These are phyloP conservation scores for Colletotrichum agaves DNA, from an alignment of 2,329 filamentous ascomycete species.

Conservation along the genomic window DNA sequence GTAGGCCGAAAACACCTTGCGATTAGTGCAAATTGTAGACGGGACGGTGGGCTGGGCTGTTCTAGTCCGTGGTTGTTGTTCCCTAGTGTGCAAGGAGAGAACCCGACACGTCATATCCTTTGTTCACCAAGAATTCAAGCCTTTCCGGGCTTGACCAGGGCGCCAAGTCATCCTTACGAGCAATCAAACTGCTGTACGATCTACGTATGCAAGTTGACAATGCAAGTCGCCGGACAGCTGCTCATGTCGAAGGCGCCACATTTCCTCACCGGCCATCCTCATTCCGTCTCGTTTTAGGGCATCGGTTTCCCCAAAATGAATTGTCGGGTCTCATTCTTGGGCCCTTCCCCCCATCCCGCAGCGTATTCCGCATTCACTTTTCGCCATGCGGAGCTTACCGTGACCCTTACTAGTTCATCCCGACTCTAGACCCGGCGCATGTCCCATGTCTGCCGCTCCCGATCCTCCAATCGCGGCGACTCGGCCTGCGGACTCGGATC, in stretches of 20 bases:
- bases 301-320: neutral
- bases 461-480: constrained; percentile 2
- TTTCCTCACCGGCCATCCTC: constrained; percentile 17
- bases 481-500: neutral
- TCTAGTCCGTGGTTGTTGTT: neutral
- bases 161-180: neutral
- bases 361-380: neutral
- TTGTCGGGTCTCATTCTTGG: neutral
- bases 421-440: constrained; percentile 2
- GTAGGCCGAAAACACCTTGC: neutral
- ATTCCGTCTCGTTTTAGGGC: neutral
- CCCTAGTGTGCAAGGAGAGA: neutral
- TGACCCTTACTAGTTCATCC: constrained; percentile 14
- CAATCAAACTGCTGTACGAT: neutral
- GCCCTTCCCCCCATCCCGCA: neutral
- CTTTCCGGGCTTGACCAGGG: neutral
- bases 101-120: neutral
- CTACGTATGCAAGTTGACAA: constrained; percentile 8
- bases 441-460: neutral
- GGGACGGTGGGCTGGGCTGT: constrained; percentile 9
- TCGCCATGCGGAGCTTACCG: neutral
- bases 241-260: neutral
- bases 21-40: neutral
- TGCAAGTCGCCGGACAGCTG: neutral
- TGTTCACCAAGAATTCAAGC: neutral